These are phyloP conservation scores for Eucalyptus brandiana DNA, from an alignment of 345 rosid species.

Conservation along the genomic window DNA sequence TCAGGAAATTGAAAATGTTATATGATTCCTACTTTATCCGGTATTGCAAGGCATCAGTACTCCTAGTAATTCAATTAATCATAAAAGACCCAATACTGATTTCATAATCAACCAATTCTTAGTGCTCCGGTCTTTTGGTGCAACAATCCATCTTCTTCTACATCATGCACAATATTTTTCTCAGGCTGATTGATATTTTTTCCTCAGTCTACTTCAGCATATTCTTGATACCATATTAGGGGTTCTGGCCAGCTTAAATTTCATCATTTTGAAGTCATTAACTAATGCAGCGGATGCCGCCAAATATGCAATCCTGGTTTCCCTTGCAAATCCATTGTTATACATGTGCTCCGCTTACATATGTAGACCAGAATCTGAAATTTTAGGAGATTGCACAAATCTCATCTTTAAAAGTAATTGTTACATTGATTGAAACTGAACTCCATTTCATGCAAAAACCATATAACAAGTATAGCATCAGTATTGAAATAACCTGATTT, in stretches of 20 bases:
- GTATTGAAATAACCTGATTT: neutral
- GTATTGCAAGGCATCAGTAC: neutral
- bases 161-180: neutral
- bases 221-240: no score
- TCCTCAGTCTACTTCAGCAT: no score
- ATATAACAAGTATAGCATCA: neutral
- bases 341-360: no score
- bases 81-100: neutral
- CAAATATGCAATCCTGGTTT: no score
- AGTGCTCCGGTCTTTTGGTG: neutral
- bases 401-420: no score
- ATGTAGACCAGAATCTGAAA: neutral
- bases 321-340: no score
- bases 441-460: neutral
- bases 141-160: neutral
- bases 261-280: no score
- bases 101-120: neutral
- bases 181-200: neutral
- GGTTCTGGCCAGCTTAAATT: no score
- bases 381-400: no score
- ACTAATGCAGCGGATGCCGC: no score
- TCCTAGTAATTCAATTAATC: neutral
- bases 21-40: neutral
- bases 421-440: no score
- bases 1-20: neutral